Percentiles rank a stretch among this genome's conserved stretches.
These are phyloP conservation scores for Dionaea muscipula DNA, from an alignment of 179 eudicot species.

Conservation along the genomic window DNA sequence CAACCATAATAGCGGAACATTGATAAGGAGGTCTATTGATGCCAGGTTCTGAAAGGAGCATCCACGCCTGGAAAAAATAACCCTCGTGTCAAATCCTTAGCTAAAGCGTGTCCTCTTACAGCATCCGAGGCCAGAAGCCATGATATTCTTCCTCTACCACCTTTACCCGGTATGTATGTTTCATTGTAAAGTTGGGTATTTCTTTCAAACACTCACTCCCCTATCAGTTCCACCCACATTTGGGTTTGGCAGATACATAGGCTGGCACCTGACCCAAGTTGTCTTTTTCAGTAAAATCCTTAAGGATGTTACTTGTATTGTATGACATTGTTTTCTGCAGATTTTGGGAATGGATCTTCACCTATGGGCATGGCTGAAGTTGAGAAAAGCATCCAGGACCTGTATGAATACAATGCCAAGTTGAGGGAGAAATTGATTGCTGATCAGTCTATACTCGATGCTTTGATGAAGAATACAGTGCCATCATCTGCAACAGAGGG, in stretches of 20 bases:
- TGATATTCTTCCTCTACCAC: constrained; percentile 40
- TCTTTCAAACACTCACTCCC: neutral
- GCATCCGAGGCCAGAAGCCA: constrained; percentile 12
- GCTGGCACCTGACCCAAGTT: neutral
- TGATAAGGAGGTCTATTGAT: neutral
- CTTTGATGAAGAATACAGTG: constrained; percentile 24
- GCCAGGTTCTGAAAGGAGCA: neutral
- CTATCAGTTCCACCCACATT: neutral
- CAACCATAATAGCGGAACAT: neutral
- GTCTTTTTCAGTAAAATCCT: neutral
- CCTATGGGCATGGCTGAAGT: constrained; percentile 34
- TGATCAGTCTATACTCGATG: constrained; percentile 48
- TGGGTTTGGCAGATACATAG: neutral
- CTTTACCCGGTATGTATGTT: constrained; percentile 44
- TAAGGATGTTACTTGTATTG: neutral
- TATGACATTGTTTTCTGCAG: constrained; percentile 20
- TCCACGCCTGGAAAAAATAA: neutral
- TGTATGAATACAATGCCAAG: constrained; percentile 57
- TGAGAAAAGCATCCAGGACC: constrained; percentile 41
- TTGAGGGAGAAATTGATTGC: constrained; percentile 48
- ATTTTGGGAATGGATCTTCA: constrained; percentile 25
- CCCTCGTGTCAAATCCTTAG: neutral
- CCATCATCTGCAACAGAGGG: neutral
- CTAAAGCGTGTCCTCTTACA: constrained; percentile 14
- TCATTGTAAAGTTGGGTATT: constrained; percentile 1